Evolutionary conservation across 2,329 filamentous ascomycete genomes (phyloP).

Genomic region (Colletotrichum caudatum): DNA sequence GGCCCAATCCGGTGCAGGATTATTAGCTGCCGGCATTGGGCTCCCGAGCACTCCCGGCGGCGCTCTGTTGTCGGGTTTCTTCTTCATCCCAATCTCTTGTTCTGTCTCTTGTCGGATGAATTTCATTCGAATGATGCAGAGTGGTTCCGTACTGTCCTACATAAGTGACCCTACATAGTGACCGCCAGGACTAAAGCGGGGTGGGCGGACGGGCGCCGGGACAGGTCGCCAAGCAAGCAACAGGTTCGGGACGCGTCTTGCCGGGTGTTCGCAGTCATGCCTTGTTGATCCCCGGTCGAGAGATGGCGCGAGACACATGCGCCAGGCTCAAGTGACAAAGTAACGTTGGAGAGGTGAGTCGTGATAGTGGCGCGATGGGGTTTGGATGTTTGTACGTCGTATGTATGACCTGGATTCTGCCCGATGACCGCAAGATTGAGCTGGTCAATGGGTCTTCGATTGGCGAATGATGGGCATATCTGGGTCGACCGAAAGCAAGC

Average conservation of each 20-base stretch:
- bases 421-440: neutral
- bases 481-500: neutral
- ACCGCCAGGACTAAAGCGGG: conserved; percentile 15
- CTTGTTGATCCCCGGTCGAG: conserved; percentile 22
- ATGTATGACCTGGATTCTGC: neutral
- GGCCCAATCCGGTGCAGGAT: conserved; percentile 12
- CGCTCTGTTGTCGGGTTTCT: conserved; percentile 22
- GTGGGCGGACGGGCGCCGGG: conserved; percentile 34
- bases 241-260: conserved; percentile 41
- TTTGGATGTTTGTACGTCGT: no score
- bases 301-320: conserved; percentile 31
- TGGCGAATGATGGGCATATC: neutral
- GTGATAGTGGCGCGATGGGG: neutral
- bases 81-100: conserved; percentile 19
- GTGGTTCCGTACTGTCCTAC: conserved; percentile 7
- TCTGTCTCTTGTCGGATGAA: conserved; percentile 28
- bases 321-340: conserved; percentile 16
- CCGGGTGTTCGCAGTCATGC: conserved; percentile 30
- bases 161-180: neutral
- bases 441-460: neutral
- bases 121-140: conserved; percentile 17
- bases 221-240: conserved; percentile 24
- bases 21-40: conserved; percentile 3
- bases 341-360: conserved; percentile 13
- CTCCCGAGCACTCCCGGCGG: conserved; percentile 8